Percentiles rank a stretch among this genome's conserved stretches.
Evolutionary conservation across 306 rosid species (phyloP).

Genomic region (Castanopsis chinensis): DNA sequence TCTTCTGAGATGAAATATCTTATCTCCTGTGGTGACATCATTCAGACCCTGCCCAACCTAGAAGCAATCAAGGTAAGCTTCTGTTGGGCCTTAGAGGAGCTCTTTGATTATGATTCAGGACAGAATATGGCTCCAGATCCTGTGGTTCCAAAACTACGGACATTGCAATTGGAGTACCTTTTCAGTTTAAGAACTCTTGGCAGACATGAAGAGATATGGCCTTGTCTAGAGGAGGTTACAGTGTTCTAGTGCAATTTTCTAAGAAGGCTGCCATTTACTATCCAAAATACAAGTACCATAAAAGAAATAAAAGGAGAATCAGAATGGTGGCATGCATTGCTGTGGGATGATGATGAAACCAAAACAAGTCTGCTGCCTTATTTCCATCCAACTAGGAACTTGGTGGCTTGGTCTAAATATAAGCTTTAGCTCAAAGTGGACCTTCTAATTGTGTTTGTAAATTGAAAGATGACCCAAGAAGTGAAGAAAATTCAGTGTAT

Average conservation of each 20-base stretch:
- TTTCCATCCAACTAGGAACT: not conserved
- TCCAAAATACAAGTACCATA: not conserved
- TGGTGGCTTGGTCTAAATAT: too few species aligned
- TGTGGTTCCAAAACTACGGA: not conserved
- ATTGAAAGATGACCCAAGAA: too few species aligned
- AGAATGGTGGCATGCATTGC: conserved; percentile 9
- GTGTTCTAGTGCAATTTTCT: conserved; percentile 15
- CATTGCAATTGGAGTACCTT: conserved; percentile 7
- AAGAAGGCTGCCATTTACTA: not conserved
- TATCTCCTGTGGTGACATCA: not conserved
- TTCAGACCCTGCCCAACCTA: conserved; percentile 10
- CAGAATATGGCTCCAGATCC: not conserved
- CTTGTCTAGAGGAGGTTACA: not conserved
- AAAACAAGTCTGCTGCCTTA: not conserved
- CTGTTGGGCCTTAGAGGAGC: conserved; percentile 1
- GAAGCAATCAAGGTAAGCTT: conserved; percentile 1
- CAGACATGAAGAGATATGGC: not conserved
- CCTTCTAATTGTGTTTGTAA: too few species aligned
- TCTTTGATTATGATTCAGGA: not conserved
- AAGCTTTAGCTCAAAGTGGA: too few species aligned
- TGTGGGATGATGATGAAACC: not conserved
- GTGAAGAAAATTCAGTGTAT: too few species aligned
- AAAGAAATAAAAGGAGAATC: conserved; percentile 20
- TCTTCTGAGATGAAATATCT: conserved; percentile 10
- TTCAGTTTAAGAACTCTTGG: conserved; percentile 9